A percentile compares a stretch with the other conserved stretches of the same genome.
Evolutionary conservation across 2,329 filamentous ascomycete species (phyloP).

Genomic region (Ceratocystis albifundus): DNA sequence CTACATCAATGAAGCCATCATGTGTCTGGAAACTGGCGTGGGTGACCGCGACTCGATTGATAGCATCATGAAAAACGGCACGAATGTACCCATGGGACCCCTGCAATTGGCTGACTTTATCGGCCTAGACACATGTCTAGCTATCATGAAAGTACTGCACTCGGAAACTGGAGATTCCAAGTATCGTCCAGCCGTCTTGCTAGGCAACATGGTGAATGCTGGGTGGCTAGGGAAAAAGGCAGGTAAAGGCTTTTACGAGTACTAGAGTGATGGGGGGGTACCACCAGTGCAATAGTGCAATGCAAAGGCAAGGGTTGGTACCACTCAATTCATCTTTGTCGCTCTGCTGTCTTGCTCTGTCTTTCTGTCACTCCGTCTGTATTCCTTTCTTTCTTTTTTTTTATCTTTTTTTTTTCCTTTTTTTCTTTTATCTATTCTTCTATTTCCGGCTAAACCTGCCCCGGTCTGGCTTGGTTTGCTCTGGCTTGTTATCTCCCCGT

Average conservation of each 20-base stretch:
- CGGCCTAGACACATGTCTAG: conserved; percentile 85
- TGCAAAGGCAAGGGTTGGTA: not conserved
- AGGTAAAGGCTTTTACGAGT: conserved; percentile 91
- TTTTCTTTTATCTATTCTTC: not conserved
- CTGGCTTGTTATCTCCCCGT: not conserved
- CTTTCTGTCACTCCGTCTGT: not conserved
- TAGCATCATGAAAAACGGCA: conserved; percentile 98
- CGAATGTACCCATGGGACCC: conserved; percentile 96
- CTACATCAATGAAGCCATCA: conserved; percentile 96
- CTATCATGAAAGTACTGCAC: conserved; percentile 94
- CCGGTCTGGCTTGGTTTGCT: not conserved
- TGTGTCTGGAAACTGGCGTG: conserved; percentile 87
- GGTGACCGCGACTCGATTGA: conserved; percentile 87
- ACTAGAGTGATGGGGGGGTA: conserved; percentile 37
- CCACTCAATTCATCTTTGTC: no score
- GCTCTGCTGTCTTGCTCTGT: no score
- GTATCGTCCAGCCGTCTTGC: conserved; percentile 76
- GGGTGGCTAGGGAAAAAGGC: conserved; percentile 97
- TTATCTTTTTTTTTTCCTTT: no score
- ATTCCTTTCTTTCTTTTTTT: not conserved
- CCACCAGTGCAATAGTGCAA: no score
- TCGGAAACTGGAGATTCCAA: conserved; percentile 89
- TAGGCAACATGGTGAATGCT: conserved; percentile 94
- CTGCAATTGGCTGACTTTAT: conserved; percentile 93
- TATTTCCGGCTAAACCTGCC: not conserved